These are phyloP conservation scores for Ceratobasidium papillatum DNA, from an alignment of 1,284 basidiomycete species.

Conservation along the genomic window DNA sequence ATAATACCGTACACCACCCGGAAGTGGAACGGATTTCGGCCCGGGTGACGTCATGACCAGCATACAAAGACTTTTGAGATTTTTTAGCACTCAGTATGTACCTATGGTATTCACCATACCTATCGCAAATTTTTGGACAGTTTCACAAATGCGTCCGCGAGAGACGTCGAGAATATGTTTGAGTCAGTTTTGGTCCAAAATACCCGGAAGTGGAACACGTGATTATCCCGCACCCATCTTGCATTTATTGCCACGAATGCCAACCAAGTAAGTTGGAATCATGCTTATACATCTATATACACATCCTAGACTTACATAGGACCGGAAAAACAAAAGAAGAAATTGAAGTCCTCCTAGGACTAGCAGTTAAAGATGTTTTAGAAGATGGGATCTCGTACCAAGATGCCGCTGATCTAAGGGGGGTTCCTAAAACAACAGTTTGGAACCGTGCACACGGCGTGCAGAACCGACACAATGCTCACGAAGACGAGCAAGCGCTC, in stretches of 20 bases:
- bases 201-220: constrained; percentile 13
- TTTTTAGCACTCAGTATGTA: no score
- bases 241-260: not conserved
- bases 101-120: not conserved
- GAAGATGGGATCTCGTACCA: not conserved
- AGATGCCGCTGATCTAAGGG: not conserved
- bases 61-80: not conserved
- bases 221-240: not conserved
- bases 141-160: not conserved
- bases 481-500: not conserved
- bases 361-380: not conserved
- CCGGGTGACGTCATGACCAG: not conserved
- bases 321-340: not conserved
- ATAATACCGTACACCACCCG: constrained; percentile 12
- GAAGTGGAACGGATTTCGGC: constrained; percentile 4
- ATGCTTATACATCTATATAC: not conserved
- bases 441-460: not conserved
- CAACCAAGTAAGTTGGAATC: not conserved
- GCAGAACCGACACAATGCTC: constrained; percentile 2
- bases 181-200: no score
- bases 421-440: constrained; percentile 1
- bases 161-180: not conserved
- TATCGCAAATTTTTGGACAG: not conserved
- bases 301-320: not conserved
- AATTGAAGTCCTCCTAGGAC: not conserved